phyloP scores from a whole-genome alignment of 2,329 filamentous ascomycete genomes.

The Fusarium virguliforme region DNA sequence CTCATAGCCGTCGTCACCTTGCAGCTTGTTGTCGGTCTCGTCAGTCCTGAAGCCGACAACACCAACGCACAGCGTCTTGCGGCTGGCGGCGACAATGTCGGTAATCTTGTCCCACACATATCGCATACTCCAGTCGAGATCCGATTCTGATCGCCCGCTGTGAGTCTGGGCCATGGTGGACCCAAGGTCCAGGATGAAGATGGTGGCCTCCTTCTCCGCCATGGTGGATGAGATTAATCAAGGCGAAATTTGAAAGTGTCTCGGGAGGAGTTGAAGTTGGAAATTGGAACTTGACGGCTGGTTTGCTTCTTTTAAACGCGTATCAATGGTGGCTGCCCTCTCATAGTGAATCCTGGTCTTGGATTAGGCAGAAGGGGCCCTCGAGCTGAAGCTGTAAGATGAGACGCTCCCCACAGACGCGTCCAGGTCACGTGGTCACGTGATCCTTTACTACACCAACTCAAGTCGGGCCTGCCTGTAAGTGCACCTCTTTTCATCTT shows the following conservation, averaged over 20 bases:
- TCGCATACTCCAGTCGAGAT: slow-evolving; percentile 90
- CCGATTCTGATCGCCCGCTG: slow-evolving; percentile 80
- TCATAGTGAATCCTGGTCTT: slow-evolving; percentile 44
- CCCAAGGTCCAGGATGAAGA: slow-evolving; percentile 93
- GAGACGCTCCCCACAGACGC: slow-evolving; percentile 44
- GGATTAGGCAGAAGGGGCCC: slow-evolving; percentile 50
- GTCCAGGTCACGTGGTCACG: slow-evolving; percentile 54
- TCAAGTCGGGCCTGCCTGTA: not conserved
- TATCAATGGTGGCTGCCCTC: slow-evolving; percentile 30
- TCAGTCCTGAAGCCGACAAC: slow-evolving; percentile 89
- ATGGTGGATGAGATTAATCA: slow-evolving; percentile 65
- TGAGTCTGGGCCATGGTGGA: slow-evolving; percentile 84
- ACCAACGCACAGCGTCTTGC: slow-evolving; percentile 79
- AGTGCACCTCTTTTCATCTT: not conserved
- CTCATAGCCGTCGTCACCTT: slow-evolving; percentile 80
- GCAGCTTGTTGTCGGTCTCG: slow-evolving; percentile 78
- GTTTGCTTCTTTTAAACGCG: slow-evolving; percentile 35
- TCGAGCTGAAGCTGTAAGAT: slow-evolving; percentile 37
- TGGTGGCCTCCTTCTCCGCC: slow-evolving; percentile 92
- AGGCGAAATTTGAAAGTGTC: slow-evolving; percentile 2
- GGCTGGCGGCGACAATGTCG: slow-evolving; percentile 77
- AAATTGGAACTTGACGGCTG: not conserved
- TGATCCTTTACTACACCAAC: slow-evolving; percentile 41
- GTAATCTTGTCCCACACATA: slow-evolving; percentile 95
- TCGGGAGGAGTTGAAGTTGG: not conserved